Evolutionary conservation across 23 red algal genomes (phyloP).

Genomic region (Gracilaria caudata): DNA sequence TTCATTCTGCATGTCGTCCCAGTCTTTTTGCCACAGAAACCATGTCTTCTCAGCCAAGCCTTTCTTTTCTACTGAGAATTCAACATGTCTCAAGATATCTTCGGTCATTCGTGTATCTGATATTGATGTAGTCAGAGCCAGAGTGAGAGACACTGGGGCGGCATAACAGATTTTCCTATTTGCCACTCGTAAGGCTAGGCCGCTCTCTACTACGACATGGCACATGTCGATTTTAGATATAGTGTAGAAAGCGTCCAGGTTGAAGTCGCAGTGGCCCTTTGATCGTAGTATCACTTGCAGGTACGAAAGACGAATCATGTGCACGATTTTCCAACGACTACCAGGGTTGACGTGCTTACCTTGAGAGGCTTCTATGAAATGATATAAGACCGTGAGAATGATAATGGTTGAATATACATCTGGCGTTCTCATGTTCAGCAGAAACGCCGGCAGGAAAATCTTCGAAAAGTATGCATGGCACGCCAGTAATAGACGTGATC

Average conservation of each 20-base stretch:
- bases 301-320: background rate
- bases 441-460: background rate
- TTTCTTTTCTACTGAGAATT: background rate
- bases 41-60: background rate
- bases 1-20: background rate
- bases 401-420: background rate
- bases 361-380: background rate
- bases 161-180: background rate
- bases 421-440: background rate
- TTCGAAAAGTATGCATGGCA: background rate
- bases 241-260: background rate
- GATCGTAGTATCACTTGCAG: background rate
- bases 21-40: background rate
- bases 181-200: background rate
- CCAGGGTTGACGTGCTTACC: background rate
- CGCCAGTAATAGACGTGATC: conserved; percentile 1
- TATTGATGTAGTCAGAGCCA: background rate
- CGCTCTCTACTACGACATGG: background rate
- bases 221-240: background rate
- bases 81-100: background rate
- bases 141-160: background rate
- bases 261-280: background rate
- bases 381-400: background rate
- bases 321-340: background rate
- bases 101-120: background rate